phyloP scores from a whole-genome alignment of 2,329 filamentous ascomycete genomes.

The Pestalotiopsis sp. region DNA sequence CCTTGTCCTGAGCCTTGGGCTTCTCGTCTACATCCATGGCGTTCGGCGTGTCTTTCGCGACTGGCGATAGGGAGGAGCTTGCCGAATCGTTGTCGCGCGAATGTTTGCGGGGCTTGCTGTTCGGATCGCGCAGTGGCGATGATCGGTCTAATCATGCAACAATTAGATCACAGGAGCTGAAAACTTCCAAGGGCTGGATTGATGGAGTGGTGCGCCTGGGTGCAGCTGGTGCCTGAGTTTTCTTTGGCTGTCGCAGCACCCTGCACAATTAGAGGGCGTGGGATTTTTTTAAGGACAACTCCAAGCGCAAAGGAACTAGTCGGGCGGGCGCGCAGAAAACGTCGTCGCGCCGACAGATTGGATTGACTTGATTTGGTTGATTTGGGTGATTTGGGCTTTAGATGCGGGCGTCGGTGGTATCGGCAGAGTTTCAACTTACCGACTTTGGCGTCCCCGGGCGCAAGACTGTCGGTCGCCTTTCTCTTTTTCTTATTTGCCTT shows the following conservation, averaged over 20 bases:
- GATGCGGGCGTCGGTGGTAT: not conserved
- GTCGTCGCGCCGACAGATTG: too few species aligned
- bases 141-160: conserved; percentile 46
- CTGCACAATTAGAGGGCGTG: not conserved
- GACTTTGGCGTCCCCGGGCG: conserved; percentile 52
- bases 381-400: not conserved
- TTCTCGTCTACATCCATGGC: conserved; percentile 64
- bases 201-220: not conserved
- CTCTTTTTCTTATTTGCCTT: conserved; percentile 77
- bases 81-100: conserved; percentile 56
- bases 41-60: conserved; percentile 51
- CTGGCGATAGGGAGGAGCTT: conserved; percentile 63
- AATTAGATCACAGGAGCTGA: not conserved
- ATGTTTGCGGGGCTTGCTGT: conserved; percentile 49
- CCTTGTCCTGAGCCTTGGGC: conserved; percentile 42
- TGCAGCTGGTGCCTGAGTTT: not conserved
- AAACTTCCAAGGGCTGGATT: not conserved
- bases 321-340: not conserved
- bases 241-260: not conserved
- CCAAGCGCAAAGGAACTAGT: too few species aligned
- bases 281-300: too few species aligned
- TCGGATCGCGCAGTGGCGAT: conserved; percentile 53
- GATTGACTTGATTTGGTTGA: not conserved
- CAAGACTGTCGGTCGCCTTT: conserved; percentile 66
- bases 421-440: conserved; percentile 23